These are phyloP conservation scores for Pyronema domesticum DNA, from an alignment of 495 filamentous ascomycete genomes.

Conservation along the genomic window DNA sequence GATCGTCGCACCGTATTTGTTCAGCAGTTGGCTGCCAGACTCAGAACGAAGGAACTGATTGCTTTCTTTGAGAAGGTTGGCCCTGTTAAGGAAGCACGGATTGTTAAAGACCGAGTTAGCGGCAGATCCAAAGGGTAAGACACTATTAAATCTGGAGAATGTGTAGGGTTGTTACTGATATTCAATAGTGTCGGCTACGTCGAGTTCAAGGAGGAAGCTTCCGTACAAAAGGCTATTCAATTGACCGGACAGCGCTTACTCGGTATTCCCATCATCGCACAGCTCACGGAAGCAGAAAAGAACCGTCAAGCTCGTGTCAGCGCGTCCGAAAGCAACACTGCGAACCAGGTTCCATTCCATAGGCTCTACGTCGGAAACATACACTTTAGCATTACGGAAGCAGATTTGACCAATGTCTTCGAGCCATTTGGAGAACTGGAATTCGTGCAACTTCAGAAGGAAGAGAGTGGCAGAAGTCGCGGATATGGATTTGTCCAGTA, in stretches of 20 bases:
- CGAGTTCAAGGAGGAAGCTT: slow-evolving; percentile 94
- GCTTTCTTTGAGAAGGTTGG: slow-evolving; percentile 94
- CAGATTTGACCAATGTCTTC: slow-evolving; percentile 89
- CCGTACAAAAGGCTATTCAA: slow-evolving; percentile 81
- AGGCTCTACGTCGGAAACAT: slow-evolving; percentile 98
- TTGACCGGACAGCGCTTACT: slow-evolving; percentile 97
- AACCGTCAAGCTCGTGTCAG: slow-evolving; percentile 87
- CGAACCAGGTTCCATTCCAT: slow-evolving; percentile 81
- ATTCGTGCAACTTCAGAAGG: slow-evolving; percentile 92
- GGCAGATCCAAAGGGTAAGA: slow-evolving; percentile 87
- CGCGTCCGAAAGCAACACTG: slow-evolving; percentile 45
- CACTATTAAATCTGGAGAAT: slow-evolving; percentile 13
- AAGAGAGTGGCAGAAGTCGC: slow-evolving; percentile 74
- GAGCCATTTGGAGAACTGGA: slow-evolving; percentile 96
- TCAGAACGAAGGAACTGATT: slow-evolving; percentile 82
- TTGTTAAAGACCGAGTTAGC: slow-evolving; percentile 96
- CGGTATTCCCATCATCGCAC: slow-evolving; percentile 96
- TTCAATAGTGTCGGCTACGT: slow-evolving; percentile 81
- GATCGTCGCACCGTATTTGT: slow-evolving; percentile 96
- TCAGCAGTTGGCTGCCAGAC: slow-evolving; percentile 83
- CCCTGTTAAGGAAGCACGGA: slow-evolving; percentile 91
- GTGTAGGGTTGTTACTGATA: not conserved
- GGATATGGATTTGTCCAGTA: slow-evolving; percentile 99
- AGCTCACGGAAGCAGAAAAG: slow-evolving; percentile 97
- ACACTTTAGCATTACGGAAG: slow-evolving; percentile 98